Evolutionary conservation across 2,329 filamentous ascomycete species (phyloP).

Genomic region (Fusarium euwallaceae): DNA sequence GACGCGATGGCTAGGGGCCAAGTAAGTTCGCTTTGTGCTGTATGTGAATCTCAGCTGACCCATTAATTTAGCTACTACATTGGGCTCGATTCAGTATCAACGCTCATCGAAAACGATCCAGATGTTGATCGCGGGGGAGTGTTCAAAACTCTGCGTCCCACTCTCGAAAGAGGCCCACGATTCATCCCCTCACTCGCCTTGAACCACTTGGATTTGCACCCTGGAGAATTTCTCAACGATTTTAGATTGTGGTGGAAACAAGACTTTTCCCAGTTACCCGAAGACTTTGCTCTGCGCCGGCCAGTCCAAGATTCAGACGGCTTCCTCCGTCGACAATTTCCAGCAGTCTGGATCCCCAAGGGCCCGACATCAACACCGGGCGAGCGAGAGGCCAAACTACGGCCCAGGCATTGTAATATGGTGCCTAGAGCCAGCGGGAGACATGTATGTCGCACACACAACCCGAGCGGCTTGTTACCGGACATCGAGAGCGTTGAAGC

Average conservation of each 20-base stretch:
- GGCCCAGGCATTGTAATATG: not conserved
- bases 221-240: not conserved
- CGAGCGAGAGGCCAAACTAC: not conserved
- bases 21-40: slow-evolving; percentile 45
- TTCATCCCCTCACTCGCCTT: not conserved
- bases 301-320: not conserved
- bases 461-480: not conserved
- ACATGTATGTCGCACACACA: not conserved
- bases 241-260: not conserved
- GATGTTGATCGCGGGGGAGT: too few relatives aligned
- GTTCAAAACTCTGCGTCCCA: too few relatives aligned
- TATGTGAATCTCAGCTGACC: not conserved
- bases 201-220: not conserved
- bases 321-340: not conserved
- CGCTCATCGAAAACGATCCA: not conserved
- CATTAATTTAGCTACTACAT: not conserved
- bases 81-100: not conserved
- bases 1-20: slow-evolving; percentile 66
- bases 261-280: not conserved
- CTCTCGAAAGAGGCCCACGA: not conserved
- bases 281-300: not conserved
- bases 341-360: not conserved
- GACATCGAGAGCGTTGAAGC: not conserved
- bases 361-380: not conserved
- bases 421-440: not conserved